Evolutionary conservation across 2,329 filamentous ascomycete species (phyloP).

Genomic region (Emmonsia crescens): DNA sequence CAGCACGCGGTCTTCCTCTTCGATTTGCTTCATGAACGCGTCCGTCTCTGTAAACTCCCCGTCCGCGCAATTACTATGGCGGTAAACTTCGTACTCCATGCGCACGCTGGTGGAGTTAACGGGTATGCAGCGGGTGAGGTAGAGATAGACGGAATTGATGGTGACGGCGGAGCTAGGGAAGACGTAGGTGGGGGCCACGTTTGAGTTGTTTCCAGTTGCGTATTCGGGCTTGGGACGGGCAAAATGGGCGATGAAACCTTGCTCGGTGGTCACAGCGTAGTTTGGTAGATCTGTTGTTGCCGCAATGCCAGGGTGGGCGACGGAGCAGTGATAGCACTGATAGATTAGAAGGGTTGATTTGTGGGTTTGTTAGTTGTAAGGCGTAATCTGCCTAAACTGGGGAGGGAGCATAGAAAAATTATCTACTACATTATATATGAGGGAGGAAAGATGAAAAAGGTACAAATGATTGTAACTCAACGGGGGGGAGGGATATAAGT

Average conservation of each 20-base stretch:
- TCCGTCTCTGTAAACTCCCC: slow-evolving; percentile 48
- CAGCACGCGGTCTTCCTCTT: slow-evolving; percentile 54
- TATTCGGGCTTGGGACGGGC: slow-evolving; percentile 18
- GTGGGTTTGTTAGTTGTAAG: neutral
- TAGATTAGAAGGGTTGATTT: slow-evolving; percentile 5
- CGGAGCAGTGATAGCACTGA: slow-evolving; percentile 52
- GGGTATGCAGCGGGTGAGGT: slow-evolving; percentile 33
- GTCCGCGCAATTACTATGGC: slow-evolving; percentile 49
- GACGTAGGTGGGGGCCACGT: slow-evolving; percentile 24
- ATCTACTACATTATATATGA: neutral
- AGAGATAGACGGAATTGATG: slow-evolving; percentile 20
- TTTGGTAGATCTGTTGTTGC: slow-evolving; percentile 47
- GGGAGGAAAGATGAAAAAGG: neutral
- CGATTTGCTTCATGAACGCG: slow-evolving; percentile 52
- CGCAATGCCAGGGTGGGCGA: slow-evolving; percentile 48
- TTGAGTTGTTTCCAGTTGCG: slow-evolving; percentile 37
- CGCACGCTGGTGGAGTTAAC: slow-evolving; percentile 39
- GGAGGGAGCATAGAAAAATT: neutral
- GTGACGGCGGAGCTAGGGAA: slow-evolving; percentile 25
- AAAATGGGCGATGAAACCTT: slow-evolving; percentile 42
- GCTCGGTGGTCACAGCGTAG: slow-evolving; percentile 43
- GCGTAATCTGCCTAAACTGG: neutral
- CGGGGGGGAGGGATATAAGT: too few species aligned
- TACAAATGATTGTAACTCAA: too few species aligned
- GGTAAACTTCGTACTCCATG: slow-evolving; percentile 55